Percentiles rank a stretch among this genome's conserved stretches.
These are phyloP conservation scores for Lepidium didymum DNA, from an alignment of 345 rosid species.

Conservation along the genomic window DNA sequence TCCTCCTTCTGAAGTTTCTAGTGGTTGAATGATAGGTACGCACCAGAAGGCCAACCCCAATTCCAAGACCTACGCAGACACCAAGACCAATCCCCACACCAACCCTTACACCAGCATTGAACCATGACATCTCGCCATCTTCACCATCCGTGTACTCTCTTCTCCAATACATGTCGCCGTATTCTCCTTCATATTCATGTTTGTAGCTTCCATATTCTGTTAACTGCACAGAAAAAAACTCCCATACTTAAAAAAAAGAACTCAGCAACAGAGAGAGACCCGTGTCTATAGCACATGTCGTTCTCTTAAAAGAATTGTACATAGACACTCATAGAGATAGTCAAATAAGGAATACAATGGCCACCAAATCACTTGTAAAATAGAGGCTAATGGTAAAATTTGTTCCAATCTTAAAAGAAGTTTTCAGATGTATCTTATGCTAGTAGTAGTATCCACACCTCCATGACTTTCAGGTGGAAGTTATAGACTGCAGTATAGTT, in stretches of 20 bases:
- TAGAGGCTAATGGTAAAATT: too few species aligned
- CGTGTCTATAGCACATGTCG: neutral
- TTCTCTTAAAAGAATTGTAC: neutral
- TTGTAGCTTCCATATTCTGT: constrained; percentile 47
- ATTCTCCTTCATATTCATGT: constrained; percentile 53
- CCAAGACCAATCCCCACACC: constrained; percentile 98
- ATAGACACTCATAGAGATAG: neutral
- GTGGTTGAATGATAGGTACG: constrained; percentile 79
- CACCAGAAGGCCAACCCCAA: constrained; percentile 86
- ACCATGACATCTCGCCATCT: constrained; percentile 93
- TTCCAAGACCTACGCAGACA: constrained; percentile 74
- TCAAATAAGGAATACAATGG: neutral
- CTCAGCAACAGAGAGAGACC: neutral
- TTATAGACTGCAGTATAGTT: neutral
- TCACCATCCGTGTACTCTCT: constrained; percentile 61
- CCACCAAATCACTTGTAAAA: too few species aligned
- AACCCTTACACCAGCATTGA: constrained; percentile 91
- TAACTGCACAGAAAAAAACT: constrained; percentile 36
- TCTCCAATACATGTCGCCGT: constrained; percentile 58
- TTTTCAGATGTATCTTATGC: neutral
- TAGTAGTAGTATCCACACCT: neutral
- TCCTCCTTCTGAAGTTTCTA: constrained; percentile 64
- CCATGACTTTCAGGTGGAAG: neutral
- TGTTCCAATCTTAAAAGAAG: neutral
- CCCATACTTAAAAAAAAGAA: neutral